A percentile compares a stretch with the other conserved stretches of the same genome.
Conservation (phyloP, 495 filamentous ascomycete genomes). For the Penicillium subrubescens region DNA sequence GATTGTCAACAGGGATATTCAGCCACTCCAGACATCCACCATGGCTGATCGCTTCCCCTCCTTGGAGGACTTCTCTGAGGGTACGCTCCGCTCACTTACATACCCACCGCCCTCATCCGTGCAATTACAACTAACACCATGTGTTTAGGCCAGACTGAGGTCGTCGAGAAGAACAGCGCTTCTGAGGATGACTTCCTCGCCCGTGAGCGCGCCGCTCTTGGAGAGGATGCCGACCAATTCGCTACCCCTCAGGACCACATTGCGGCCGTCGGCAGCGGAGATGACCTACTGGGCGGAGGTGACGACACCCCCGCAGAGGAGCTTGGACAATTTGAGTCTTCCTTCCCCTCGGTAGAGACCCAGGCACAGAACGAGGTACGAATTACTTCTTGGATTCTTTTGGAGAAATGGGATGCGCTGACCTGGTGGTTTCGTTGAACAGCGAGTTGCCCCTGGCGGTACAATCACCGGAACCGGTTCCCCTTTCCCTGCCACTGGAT, state of each 20-base stretch:
- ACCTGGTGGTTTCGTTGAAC: constrained; percentile 27
- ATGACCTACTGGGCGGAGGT: constrained; percentile 72
- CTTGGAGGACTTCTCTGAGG: constrained; percentile 92
- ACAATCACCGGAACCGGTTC: constrained; percentile 83
- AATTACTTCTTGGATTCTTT: not conserved
- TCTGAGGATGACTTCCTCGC: constrained; percentile 76
- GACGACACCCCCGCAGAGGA: constrained; percentile 49
- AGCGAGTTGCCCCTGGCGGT: constrained; percentile 81
- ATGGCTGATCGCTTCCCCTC: constrained; percentile 99
- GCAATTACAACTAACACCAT: constrained; percentile 31
- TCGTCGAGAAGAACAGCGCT: constrained; percentile 45
- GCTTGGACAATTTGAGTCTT: constrained; percentile 77
- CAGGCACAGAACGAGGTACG: constrained; percentile 70
- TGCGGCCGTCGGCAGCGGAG: constrained; percentile 58
- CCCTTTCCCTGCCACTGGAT: constrained; percentile 65
- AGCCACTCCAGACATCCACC: constrained; percentile 14
- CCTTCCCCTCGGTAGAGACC: constrained; percentile 82
- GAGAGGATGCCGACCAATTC: constrained; percentile 92
- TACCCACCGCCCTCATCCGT: constrained; percentile 13
- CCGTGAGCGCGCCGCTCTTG: constrained; percentile 83
- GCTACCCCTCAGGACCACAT: constrained; percentile 73
- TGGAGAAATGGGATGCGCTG: constrained; percentile 5
- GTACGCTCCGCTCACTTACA: constrained; percentile 52
- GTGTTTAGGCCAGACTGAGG: constrained; percentile 59
- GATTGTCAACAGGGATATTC: not conserved